Percentiles rank a stretch among this genome's conserved stretches.
phyloP scores from a whole-genome alignment of 2,329 filamentous ascomycete species.

The Diaporthe capsici region DNA sequence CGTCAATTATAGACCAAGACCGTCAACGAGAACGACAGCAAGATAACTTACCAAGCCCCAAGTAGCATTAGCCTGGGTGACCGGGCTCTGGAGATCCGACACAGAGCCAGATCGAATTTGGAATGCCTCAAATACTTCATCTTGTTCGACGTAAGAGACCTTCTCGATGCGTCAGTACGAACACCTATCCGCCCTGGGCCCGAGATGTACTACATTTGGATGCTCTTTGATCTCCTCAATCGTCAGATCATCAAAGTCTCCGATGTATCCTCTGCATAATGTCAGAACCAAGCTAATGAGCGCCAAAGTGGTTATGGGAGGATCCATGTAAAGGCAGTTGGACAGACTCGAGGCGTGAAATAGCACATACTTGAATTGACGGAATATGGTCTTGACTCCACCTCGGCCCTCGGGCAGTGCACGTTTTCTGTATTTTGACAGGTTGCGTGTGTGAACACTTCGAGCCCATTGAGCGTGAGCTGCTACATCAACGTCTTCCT shows the following conservation, averaged over 20 bases:
- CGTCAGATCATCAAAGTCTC: not conserved
- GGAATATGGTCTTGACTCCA: not conserved
- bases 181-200: too few species aligned
- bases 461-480: not conserved
- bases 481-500: conserved; percentile 9
- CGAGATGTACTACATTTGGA: not conserved
- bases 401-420: not conserved
- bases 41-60: not conserved
- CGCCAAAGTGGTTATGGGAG: too few species aligned
- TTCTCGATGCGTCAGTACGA: not conserved
- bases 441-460: not conserved
- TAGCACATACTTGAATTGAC: not conserved
- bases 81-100: not conserved
- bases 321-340: too few species aligned
- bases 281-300: not conserved
- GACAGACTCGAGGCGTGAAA: not conserved
- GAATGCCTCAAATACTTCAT: conserved; percentile 1
- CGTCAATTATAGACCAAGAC: not conserved
- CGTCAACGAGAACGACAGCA: not conserved
- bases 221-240: not conserved
- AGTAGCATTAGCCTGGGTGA: not conserved
- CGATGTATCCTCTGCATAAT: not conserved
- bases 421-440: not conserved
- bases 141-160: conserved; percentile 1
- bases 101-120: not conserved